These are phyloP conservation scores for Citrus trifoliata DNA, from an alignment of 345 rosid genomes.

Conservation along the genomic window DNA sequence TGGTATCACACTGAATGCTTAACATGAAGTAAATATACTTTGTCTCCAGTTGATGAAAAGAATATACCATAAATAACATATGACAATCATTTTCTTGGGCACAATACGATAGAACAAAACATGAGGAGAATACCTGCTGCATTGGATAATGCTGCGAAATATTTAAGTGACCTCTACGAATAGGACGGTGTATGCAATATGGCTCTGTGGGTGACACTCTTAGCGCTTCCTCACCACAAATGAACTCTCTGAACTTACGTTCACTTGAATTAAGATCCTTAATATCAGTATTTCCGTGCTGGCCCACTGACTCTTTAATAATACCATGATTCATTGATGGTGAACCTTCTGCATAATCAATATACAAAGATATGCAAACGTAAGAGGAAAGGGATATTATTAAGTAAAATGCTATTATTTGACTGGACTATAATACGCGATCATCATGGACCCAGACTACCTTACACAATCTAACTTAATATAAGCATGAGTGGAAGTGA, in stretches of 20 bases:
- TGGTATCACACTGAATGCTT: not conserved
- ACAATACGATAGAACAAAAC: not conserved
- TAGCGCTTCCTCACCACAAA: conserved; percentile 90
- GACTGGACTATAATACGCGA: not conserved
- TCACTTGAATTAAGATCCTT: conserved; percentile 40
- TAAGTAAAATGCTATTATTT: not conserved
- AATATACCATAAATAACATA: not conserved
- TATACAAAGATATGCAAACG: not conserved
- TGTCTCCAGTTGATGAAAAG: not conserved
- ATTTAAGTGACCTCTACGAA: conserved; percentile 93
- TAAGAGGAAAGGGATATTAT: conserved; percentile 3
- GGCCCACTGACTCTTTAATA: conserved; percentile 25
- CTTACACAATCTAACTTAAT: not conserved
- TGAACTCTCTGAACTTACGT: conserved; percentile 42
- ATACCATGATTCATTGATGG: conserved; percentile 32
- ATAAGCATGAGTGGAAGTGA: not conserved
- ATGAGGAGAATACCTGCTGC: conserved; percentile 61
- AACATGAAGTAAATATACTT: not conserved
- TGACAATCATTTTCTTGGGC: not conserved
- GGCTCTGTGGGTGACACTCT: conserved; percentile 74
- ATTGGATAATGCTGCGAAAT: conserved; percentile 69
- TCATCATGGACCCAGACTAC: not conserved
- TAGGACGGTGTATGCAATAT: conserved; percentile 68
- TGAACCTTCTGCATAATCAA: conserved; percentile 43
- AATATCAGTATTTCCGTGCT: conserved; percentile 28